These are phyloP conservation scores for Penicillium janthinellum DNA, from an alignment of 2,329 filamentous ascomycete genomes.

Conservation along the genomic window DNA sequence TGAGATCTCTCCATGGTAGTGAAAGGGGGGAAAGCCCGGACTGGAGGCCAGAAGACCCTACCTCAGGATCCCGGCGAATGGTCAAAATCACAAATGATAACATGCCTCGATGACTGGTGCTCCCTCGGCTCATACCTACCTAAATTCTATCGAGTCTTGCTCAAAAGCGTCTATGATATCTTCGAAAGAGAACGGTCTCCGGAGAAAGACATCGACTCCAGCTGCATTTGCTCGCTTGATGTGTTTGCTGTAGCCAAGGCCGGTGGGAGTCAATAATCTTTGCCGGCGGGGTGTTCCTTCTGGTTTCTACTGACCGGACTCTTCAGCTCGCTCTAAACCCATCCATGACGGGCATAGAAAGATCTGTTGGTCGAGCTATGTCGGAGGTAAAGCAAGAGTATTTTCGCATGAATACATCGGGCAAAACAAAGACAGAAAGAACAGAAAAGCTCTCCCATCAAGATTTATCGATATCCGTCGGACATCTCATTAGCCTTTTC, in stretches of 20 bases:
- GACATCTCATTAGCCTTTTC: not conserved
- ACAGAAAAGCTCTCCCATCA: not conserved
- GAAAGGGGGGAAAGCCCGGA: too few species aligned
- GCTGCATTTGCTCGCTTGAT: conserved; percentile 36
- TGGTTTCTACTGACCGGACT: not conserved
- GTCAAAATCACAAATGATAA: not conserved
- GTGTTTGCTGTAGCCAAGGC: conserved; percentile 35
- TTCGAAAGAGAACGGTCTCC: conserved; percentile 41
- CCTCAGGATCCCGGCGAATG: too few species aligned
- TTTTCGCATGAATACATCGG: too few species aligned
- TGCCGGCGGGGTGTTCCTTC: not conserved
- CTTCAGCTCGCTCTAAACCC: not conserved
- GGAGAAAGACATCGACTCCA: conserved; percentile 34
- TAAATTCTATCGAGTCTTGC: not conserved
- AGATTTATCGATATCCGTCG: not conserved
- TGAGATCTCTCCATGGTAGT: too few species aligned
- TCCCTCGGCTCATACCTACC: not conserved
- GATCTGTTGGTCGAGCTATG: not conserved
- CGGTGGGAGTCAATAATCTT: conserved; percentile 37
- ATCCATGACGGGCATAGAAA: not conserved
- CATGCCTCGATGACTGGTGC: not conserved
- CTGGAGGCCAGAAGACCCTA: too few species aligned
- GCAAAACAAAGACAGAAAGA: not conserved
- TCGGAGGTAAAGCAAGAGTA: too few species aligned
- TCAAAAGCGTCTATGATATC: conserved; percentile 25